Evolutionary conservation across 371 early-diverging fungal genomes (phyloP).

Genomic region (Caulochytrium protostelioides): DNA sequence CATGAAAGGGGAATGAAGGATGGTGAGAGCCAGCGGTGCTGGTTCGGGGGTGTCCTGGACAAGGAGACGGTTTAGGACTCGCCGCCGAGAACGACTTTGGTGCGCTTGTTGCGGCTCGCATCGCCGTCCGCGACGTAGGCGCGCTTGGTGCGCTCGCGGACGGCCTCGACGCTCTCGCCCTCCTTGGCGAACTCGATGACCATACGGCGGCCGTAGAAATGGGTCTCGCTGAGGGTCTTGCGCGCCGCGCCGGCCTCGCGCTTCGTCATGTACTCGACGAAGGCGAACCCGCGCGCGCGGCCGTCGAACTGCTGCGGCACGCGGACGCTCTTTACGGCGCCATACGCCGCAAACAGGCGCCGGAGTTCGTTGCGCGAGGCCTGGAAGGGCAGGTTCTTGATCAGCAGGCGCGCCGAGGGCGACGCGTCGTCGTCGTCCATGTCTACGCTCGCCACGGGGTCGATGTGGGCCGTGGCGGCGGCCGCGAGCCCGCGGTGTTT

Average conservation of each 20-base stretch:
- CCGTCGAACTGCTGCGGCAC: conserved; percentile 88
- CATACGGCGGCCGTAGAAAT: conserved; percentile 95
- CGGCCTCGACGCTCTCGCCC: conserved; percentile 19
- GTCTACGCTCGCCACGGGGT: conserved; percentile 2
- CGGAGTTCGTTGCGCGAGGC: conserved; percentile 85
- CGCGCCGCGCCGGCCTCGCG: conserved; percentile 83
- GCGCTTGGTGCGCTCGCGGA: conserved; percentile 17
- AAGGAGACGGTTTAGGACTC: too few species aligned
- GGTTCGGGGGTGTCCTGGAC: too few species aligned
- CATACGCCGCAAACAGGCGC: conserved; percentile 75
- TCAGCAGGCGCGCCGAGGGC: conserved; percentile 20
- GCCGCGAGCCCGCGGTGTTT: conserved; percentile 20
- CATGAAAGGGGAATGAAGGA: too few species aligned
- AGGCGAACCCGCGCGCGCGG: conserved; percentile 93
- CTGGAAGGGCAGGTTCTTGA: conserved; percentile 88
- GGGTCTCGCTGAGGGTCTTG: conserved; percentile 69
- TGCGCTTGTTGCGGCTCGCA: neutral
- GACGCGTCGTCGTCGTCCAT: conserved; percentile 6
- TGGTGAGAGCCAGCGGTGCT: too few species aligned
- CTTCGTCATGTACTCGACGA: conserved; percentile 83
- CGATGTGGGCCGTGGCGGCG: conserved; percentile 4
- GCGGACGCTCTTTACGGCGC: conserved; percentile 82
- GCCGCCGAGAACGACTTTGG: neutral
- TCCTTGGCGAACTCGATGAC: conserved; percentile 92
- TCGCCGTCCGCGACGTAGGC: conserved; percentile 10